Evolutionary conservation across 1,284 basidiomycete genomes (phyloP), one percentile per base, ranked within the genome.

Genomic region (Naganishia sp.): DNA sequence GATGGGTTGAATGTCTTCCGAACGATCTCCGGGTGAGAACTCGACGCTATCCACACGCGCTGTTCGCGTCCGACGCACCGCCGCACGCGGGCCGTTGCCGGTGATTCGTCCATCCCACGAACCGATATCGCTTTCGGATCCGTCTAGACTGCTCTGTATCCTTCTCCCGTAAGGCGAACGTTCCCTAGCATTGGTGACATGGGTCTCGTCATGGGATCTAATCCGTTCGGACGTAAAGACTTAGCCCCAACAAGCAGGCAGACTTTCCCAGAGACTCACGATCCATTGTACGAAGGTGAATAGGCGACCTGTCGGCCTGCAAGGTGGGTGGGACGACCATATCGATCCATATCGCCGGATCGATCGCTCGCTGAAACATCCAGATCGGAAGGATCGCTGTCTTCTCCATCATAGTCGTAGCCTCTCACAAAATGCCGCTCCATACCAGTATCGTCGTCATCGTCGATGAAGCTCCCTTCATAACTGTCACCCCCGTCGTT

Each of bases 381-480:
- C 11, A 53, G 28, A 28, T 67, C 63, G 56, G 48, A 53, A 16
- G 56, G 33, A 18, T 63, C 44, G 52, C 43, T 53, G 48, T 50
- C 46, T 15, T 60, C 59, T 18, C 59, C 36, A 33, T 61, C 59
- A 36, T 25, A 61, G 9, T 61, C 48, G 21, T 61, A 50, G n/a
- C 59, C 59, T 23, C 59, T 31, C 9, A 43, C 15, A 48, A 61
- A 61, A 61, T 61, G 59, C 21, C 45, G 31, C 65, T 59, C 28
- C 63, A 66, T 11, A 60, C 67, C 59, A 23, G 25, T 42, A 6
- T 70, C 70, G 39, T 55, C 60, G 7, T 60, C 70, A 44, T 73
- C 72, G 52, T 73, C 72, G 43, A 72, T 73, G 63, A 73, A 73
- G 13, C 71, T 72, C 16, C 66, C 71, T 11, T 65, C 72, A 25